phyloP scores from a whole-genome alignment of 2,329 filamentous ascomycete genomes.

The Mycosphaerella arachidis region DNA sequence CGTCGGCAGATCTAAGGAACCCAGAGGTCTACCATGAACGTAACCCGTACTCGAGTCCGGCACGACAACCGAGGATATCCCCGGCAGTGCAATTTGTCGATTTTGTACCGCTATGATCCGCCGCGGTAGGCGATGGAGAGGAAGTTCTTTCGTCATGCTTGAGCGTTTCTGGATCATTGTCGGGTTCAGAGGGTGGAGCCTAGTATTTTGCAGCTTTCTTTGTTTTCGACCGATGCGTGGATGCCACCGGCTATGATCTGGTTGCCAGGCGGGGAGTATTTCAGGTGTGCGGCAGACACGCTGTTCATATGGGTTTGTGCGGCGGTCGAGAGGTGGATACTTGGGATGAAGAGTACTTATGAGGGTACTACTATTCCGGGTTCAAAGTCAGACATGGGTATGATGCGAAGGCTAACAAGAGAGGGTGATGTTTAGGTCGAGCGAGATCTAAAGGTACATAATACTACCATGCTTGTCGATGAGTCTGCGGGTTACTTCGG shows the following conservation, averaged over 20 bases:
- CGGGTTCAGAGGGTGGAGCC: constrained; percentile 3
- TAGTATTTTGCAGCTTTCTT: constrained; percentile 14
- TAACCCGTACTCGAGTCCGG: not conserved
- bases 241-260: constrained; percentile 13
- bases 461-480: too few species aligned
- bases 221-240: constrained; percentile 10
- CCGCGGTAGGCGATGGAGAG: constrained; percentile 17
- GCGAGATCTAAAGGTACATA: too few species aligned
- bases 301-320: constrained; percentile 12
- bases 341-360: constrained; percentile 5
- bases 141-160: constrained; percentile 14
- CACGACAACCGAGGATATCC: not conserved
- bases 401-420: not conserved
- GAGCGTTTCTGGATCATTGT: constrained; percentile 18
- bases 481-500: too few species aligned
- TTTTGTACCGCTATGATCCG: constrained; percentile 4
- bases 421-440: not conserved
- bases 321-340: not conserved
- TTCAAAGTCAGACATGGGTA: not conserved
- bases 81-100: not conserved
- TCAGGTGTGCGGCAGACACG: constrained; percentile 8
- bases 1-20: not conserved
- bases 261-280: constrained; percentile 10
- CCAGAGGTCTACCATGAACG: not conserved
- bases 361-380: constrained; percentile 1